Evolutionary conservation across 1,139 yeast genomes (phyloP), one percentile per base, ranked within the genome.

Genomic region (Geotrichum carabidarum): DNA sequence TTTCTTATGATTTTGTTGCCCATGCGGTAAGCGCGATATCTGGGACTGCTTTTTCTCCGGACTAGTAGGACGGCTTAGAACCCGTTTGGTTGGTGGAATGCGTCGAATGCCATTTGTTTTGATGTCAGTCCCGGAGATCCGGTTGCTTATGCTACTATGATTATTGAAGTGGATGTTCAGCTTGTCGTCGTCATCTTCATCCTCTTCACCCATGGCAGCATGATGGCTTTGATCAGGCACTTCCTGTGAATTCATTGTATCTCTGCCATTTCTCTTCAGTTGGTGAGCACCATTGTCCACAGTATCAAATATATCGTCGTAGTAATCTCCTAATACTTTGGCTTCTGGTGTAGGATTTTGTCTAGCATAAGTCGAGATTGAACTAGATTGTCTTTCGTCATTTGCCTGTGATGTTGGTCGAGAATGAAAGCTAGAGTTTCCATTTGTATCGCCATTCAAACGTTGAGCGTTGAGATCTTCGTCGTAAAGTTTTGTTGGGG

Each of bases 401-500:
- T 15, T 30, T 12, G 9, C 18, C 31, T 14, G 36, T 8, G 34
- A 7, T 43, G 36, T 5, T 12, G 35, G 18, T 27, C 15, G 34
- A 17, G 8, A 12, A 11, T n/a, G 35, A n/a, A 1, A 3, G 15
- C n/a, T 34, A 15, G 27, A 15, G 4, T 12, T 41, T 11, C 32
- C 32, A 22, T n/a, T 12, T 15, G 31, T 42, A 18, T 11, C 41
- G 27, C 35, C 18, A 2, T 4, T 31, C 2, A 11, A 18, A 2
- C 11, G 43, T 34, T 27, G 27, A 15, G 17, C 22, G 11, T 18
- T 18, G 6, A 14, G 35, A 32, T 45, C 50, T 14, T 51, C 48
- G 17, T 38, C 50, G 27, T 51, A 51, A 2, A 53, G 44, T 37
- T 48, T 48, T 8, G 55, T 48, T n/a, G 55, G 55, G n/a, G 55